Percentiles rank a stretch among this genome's conserved stretches.
Conservation (phyloP, 148 eudicot genomes). For the Chenopodium suecicum region DNA sequence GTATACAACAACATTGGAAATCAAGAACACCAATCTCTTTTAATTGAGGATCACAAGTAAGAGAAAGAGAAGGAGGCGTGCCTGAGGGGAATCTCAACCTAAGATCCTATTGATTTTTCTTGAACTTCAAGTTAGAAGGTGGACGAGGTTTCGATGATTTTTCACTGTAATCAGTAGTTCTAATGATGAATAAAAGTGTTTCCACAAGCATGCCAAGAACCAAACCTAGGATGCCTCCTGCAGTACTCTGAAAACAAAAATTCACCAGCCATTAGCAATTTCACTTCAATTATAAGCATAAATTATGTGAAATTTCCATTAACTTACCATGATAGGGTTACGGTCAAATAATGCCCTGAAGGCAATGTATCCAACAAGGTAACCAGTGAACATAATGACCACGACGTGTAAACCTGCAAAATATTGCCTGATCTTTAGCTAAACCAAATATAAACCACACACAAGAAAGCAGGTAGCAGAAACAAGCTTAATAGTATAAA, state of each 20-base stretch:
- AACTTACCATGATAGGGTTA: conserved; percentile 75
- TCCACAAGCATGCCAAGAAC: conserved; percentile 84
- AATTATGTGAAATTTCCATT: not conserved
- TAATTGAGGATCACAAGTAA: not conserved
- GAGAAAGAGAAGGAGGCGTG: not conserved
- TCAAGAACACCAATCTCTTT: not conserved
- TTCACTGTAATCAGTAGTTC: conserved; percentile 42
- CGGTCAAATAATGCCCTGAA: conserved; percentile 87
- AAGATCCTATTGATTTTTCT: conserved; percentile 52
- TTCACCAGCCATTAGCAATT: not conserved
- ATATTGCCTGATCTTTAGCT: not conserved
- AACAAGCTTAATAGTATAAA: not conserved
- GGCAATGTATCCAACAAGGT: conserved; percentile 78
- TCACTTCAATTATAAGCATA: not conserved
- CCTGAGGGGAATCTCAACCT: not conserved
- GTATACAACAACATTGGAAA: not conserved
- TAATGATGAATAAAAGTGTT: conserved; percentile 80
- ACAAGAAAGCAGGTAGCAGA: not conserved
- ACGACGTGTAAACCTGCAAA: conserved; percentile 83
- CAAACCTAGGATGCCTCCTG: conserved; percentile 88
- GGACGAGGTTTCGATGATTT: conserved; percentile 29
- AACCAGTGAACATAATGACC: conserved; percentile 82
- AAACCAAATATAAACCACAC: not conserved
- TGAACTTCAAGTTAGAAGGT: conserved; percentile 39
- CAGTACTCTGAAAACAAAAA: conserved; percentile 61